A percentile compares a stretch with the other conserved stretches of the same genome.
Conservation (phyloP, 2,329 filamentous ascomycete species). For the Fusarium guadeloupense region DNA sequence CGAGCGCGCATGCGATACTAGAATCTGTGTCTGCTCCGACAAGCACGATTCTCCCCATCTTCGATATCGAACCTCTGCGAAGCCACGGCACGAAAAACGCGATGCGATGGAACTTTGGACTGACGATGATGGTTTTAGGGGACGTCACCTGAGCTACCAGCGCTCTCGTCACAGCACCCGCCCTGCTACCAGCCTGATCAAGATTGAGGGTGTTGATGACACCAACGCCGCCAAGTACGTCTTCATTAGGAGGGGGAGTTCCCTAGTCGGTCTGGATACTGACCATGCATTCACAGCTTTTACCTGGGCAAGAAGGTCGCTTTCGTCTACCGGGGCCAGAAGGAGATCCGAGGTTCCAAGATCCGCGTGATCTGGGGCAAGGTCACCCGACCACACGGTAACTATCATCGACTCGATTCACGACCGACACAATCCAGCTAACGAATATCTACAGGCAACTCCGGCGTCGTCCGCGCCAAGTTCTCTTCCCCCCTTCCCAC, state of each 20-base stretch:
- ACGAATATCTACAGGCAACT: constrained; percentile 75
- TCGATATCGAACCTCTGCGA: constrained; percentile 39
- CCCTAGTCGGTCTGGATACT: constrained; percentile 34
- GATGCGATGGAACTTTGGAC: constrained; percentile 40
- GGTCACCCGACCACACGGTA: constrained; percentile 95
- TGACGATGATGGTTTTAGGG: constrained; percentile 65
- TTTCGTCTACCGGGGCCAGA: constrained; percentile 96
- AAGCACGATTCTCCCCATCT: constrained; percentile 32
- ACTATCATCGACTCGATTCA: constrained; percentile 42
- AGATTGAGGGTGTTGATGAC: constrained; percentile 98
- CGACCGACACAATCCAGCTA: constrained; percentile 17
- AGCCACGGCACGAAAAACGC: constrained; percentile 33
- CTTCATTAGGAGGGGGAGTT: constrained; percentile 1
- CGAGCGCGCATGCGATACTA: constrained; percentile 30
- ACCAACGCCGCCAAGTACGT: constrained; percentile 86
- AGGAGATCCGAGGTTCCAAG: constrained; percentile 96
- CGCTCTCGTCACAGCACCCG: constrained; percentile 91
- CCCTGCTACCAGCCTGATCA: constrained; percentile 92
- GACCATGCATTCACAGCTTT: constrained; percentile 67
- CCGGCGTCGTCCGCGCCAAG: constrained; percentile 95
- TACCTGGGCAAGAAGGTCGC: constrained; percentile 99
- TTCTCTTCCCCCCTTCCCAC: constrained; percentile 96
- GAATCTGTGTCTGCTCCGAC: constrained; percentile 11
- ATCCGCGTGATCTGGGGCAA: constrained; percentile 99
- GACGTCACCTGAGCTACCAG: constrained; percentile 98